phyloP scores from a whole-genome alignment of 1,139 yeast species.

The Hemisphaericaspora lyxosophila region DNA sequence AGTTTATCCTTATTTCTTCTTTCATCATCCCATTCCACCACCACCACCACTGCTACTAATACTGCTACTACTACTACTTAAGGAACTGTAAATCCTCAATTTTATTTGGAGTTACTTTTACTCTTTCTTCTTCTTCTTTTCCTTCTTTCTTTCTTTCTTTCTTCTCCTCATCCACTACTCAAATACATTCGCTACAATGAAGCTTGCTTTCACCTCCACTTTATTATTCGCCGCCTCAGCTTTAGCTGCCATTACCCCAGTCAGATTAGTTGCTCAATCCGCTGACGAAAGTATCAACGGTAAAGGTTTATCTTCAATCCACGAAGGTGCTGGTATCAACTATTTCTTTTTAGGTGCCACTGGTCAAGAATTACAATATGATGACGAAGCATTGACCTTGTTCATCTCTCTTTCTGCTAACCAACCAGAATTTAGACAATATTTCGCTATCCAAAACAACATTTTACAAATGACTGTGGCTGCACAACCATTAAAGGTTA shows the following conservation, averaged over 20 bases:
- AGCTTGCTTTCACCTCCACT: conserved; percentile 18
- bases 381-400: conserved; percentile 53
- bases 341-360: conserved; percentile 35
- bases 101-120: too few relatives aligned
- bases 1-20: too few relatives aligned
- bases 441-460: conserved; percentile 9
- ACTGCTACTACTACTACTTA: too few relatives aligned
- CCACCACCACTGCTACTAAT: too few relatives aligned
- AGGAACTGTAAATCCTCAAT: background rate
- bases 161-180: background rate
- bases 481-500: conserved; percentile 15
- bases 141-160: background rate
- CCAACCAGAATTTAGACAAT: conserved; percentile 7
- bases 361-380: conserved; percentile 37
- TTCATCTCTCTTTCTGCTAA: conserved; percentile 23
- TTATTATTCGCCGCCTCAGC: conserved; percentile 21
- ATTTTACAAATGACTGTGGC: conserved; percentile 17
- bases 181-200: conserved; percentile 16
- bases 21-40: too few relatives aligned
- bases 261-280: conserved; percentile 23
- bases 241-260: conserved; percentile 19
- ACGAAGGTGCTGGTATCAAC: conserved; percentile 59
- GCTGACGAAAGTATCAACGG: conserved; percentile 22
- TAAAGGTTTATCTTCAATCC: conserved; percentile 32
- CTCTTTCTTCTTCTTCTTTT: background rate